phyloP scores from a whole-genome alignment of 2,329 filamentous ascomycete genomes.

The Beauveria sp. region DNA sequence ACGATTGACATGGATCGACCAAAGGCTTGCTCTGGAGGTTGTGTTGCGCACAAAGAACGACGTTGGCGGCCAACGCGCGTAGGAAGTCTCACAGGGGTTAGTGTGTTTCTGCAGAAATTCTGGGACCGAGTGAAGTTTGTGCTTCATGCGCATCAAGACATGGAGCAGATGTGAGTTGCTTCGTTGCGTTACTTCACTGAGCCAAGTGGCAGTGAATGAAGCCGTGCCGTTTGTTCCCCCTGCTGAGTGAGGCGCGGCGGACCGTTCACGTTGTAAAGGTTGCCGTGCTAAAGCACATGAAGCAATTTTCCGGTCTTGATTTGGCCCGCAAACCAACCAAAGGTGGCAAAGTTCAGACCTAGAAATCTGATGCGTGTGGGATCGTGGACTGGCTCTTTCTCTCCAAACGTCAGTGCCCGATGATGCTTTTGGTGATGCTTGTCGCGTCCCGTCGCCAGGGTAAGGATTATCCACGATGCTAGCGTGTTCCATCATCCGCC shows the following conservation, averaged over 20 bases:
- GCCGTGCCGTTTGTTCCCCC: too few relatives aligned
- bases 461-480: neutral
- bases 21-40: neutral
- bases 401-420: neutral
- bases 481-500: neutral
- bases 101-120: neutral
- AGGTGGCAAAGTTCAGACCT: neutral
- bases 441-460: neutral
- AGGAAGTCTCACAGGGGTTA: neutral
- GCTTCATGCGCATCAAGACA: neutral
- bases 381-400: neutral
- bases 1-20: neutral
- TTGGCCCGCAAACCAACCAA: neutral
- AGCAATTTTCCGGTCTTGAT: neutral
- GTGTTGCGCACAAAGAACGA: neutral
- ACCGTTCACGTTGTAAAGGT: neutral
- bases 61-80: neutral
- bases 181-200: too few relatives aligned
- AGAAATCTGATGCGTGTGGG: neutral
- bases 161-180: too few relatives aligned
- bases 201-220: too few relatives aligned
- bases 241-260: too few relatives aligned
- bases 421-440: neutral
- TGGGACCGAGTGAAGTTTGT: neutral
- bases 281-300: neutral